Percentiles rank a stretch among this genome's conserved stretches.
Conservation (phyloP, 176 grass and related monocot genomes). For the Secale cereale region DNA sequence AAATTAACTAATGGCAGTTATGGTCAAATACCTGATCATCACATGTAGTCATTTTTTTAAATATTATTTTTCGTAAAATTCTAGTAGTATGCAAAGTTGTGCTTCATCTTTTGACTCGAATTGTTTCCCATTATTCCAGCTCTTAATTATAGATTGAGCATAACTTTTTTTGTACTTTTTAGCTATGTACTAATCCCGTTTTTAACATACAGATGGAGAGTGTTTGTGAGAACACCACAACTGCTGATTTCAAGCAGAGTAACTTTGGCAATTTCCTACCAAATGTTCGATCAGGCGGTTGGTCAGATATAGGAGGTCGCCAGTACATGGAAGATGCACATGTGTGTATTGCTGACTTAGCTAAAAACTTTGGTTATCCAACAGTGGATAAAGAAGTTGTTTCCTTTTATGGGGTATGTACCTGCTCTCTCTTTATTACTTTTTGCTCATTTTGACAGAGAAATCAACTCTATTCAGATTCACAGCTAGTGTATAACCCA, state of each 20-base stretch:
- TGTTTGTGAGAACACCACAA: conserved; percentile 65
- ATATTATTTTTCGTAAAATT: not conserved
- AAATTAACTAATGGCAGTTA: conserved; percentile 5
- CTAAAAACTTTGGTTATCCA: conserved; percentile 54
- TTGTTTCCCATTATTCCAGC: not conserved
- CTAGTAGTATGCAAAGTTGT: not conserved
- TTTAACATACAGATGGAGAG: conserved; percentile 59
- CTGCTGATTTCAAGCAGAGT: conserved; percentile 52
- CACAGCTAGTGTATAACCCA: not conserved
- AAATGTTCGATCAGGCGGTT: conserved; percentile 65
- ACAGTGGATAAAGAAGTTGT: conserved; percentile 50
- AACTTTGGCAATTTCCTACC: conserved; percentile 52
- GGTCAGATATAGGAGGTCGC: conserved; percentile 77
- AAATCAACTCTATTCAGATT: not conserved
- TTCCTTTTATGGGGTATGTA: conserved; percentile 85
- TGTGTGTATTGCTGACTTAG: conserved; percentile 81
- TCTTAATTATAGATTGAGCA: not conserved
- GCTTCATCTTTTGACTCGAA: not conserved
- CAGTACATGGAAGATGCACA: conserved; percentile 90
- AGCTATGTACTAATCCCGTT: conserved; percentile 3
- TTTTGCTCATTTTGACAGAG: not conserved
- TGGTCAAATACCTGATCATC: conserved; percentile 1
- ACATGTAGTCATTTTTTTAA: not conserved
- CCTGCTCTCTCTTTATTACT: not conserved
- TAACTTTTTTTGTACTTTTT: not conserved